These are phyloP conservation scores for Pulveroboletus frians DNA, from an alignment of 768 basidiomycete species.

Conservation along the genomic window DNA sequence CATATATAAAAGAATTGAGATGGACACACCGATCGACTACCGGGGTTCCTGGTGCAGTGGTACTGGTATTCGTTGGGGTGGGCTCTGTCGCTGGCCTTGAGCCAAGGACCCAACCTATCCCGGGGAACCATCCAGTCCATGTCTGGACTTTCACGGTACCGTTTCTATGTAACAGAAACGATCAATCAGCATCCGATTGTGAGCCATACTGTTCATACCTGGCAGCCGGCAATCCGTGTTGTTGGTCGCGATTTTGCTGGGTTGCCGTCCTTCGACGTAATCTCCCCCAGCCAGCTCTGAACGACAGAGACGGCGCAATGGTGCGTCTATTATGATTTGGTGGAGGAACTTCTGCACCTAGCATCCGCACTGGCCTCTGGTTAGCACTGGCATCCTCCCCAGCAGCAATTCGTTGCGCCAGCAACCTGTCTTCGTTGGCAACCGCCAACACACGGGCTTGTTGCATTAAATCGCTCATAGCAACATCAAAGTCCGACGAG, in stretches of 20 bases:
- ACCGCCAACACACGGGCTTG: conserved; percentile 17
- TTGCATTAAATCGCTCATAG: conserved; percentile 22
- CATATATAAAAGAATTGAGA: neutral
- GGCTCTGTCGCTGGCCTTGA: neutral
- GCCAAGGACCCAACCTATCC: conserved; percentile 1
- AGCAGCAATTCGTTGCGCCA: conserved; percentile 18
- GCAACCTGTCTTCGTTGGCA: conserved; percentile 17
- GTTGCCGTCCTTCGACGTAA: conserved; percentile 2
- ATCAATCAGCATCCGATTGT: neutral
- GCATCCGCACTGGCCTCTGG: neutral
- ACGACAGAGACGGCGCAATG: neutral
- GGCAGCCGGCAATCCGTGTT: neutral
- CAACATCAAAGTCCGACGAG: conserved; percentile 20
- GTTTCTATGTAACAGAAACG: neutral
- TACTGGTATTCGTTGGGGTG: neutral
- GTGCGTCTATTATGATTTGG: conserved; percentile 2
- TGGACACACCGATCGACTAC: conserved; percentile 13
- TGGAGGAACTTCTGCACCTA: neutral
- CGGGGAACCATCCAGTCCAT: conserved; percentile 20
- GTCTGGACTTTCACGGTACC: neutral
- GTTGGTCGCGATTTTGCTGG: neutral
- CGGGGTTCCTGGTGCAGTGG: neutral
- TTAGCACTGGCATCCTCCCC: conserved; percentile 4
- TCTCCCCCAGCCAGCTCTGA: neutral
- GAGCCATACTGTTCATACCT: conserved; percentile 8